Conservation (phyloP, 2,329 filamentous ascomycete genomes). For the Colletotrichum horii region DNA sequence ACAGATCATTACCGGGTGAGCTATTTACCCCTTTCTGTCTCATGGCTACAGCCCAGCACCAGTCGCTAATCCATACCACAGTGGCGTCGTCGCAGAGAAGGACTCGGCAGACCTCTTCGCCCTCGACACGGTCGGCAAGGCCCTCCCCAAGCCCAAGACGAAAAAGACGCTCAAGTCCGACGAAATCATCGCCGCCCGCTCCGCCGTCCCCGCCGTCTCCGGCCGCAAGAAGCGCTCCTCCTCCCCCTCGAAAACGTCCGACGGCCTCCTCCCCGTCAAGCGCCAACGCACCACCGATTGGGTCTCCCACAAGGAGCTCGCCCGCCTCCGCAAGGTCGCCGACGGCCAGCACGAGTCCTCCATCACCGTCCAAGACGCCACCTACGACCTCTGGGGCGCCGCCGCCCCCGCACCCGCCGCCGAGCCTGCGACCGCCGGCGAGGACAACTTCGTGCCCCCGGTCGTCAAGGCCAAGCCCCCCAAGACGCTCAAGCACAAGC, state of each 20-base stretch:
- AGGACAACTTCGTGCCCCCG: conserved; percentile 69
- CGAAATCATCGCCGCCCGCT: conserved; percentile 87
- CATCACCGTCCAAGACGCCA: conserved; percentile 63
- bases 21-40: no score
- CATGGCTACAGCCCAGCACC: background rate
- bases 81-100: conserved; percentile 86
- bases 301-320: conserved; percentile 84
- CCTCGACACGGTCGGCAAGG: conserved; percentile 77
- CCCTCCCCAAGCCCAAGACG: conserved; percentile 66
- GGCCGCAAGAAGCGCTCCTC: conserved; percentile 70
- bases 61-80: conserved; percentile 36
- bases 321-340: conserved; percentile 78
- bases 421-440: conserved; percentile 36
- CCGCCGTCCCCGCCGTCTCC: conserved; percentile 79
- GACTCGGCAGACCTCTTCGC: conserved; percentile 83
- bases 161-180: conserved; percentile 87
- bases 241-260: conserved; percentile 65
- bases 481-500: conserved; percentile 74
- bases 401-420: conserved; percentile 33
- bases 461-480: conserved; percentile 73
- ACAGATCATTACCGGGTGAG: conserved; percentile 88
- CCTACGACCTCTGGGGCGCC: conserved; percentile 80
- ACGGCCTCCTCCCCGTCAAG: conserved; percentile 78
- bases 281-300: conserved; percentile 77
- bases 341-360: conserved; percentile 69